Conservation (phyloP, 257 asterid genomes). For the Rauvolfia tetraphylla region DNA sequence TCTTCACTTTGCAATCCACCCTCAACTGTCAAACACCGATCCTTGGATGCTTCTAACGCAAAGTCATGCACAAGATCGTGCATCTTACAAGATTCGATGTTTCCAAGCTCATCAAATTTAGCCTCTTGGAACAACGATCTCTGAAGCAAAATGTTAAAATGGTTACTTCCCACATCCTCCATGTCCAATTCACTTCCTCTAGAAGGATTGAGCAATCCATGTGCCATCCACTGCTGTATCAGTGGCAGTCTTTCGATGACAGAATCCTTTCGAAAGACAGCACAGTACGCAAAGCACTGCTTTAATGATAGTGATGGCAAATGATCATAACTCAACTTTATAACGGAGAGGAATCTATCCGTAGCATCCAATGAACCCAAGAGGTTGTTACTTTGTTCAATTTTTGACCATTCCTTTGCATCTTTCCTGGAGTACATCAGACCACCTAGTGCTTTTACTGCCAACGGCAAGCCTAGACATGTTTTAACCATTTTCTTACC, state of each 20-base stretch:
- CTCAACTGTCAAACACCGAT: neutral
- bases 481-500: neutral
- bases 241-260: too few species aligned
- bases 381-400: neutral
- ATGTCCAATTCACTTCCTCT: too few species aligned
- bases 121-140: conserved; percentile 10
- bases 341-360: neutral
- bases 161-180: too few species aligned
- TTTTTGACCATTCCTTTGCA: conserved; percentile 18
- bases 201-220: too few species aligned
- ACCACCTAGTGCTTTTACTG: conserved; percentile 16
- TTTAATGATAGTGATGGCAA: neutral
- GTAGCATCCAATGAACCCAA: too few species aligned
- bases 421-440: conserved; percentile 8
- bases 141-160: too few species aligned
- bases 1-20: neutral
- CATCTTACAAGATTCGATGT: neutral
- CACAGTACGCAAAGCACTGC: neutral
- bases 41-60: neutral
- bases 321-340: too few species aligned
- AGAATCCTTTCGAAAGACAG: neutral
- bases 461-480: conserved; percentile 27
- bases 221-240: too few species aligned
- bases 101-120: neutral
- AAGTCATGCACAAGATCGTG: conserved; percentile 15